Percentiles rank a stretch among this genome's conserved stretches.
Evolutionary conservation across 2,329 filamentous ascomycete species (phyloP).

Genomic region (Cytospora leucostoma): DNA sequence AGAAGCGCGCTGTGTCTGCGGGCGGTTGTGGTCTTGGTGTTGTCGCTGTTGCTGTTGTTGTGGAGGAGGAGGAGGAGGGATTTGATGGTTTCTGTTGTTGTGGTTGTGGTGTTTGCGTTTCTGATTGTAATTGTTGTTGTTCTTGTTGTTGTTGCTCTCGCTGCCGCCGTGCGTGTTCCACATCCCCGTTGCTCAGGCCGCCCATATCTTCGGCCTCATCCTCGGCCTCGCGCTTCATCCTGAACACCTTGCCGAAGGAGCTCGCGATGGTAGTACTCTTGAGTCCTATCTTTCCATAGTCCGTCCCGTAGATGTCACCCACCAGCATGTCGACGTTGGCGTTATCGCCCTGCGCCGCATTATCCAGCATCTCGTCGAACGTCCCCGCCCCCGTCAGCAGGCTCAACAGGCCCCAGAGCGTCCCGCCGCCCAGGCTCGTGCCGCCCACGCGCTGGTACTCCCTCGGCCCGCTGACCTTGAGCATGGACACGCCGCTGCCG

Average conservation of each 20-base stretch:
- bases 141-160: slow-evolving; percentile 26
- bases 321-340: slow-evolving; percentile 93
- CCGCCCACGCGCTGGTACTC: slow-evolving; percentile 90
- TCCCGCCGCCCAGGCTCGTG: slow-evolving; percentile 93
- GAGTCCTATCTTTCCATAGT: slow-evolving; percentile 93
- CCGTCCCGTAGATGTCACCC: slow-evolving; percentile 94
- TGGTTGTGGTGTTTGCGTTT: slow-evolving; percentile 11
- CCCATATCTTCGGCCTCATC: slow-evolving; percentile 73
- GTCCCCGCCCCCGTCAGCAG: slow-evolving; percentile 88
- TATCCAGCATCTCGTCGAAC: slow-evolving; percentile 97
- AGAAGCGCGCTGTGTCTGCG: slow-evolving; percentile 55
- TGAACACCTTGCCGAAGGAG: slow-evolving; percentile 95
- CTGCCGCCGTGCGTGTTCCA: slow-evolving; percentile 36
- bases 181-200: slow-evolving; percentile 55
- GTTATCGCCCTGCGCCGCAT: slow-evolving; percentile 91
- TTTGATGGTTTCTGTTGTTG: slow-evolving; percentile 35
- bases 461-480: slow-evolving; percentile 90
- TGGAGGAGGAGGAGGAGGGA: slow-evolving; percentile 27
- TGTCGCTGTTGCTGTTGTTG: slow-evolving; percentile 2
- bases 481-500: slow-evolving; percentile 92
- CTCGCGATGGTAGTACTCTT: slow-evolving; percentile 95
- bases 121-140: slow-evolving; percentile 16
- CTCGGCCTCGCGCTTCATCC: slow-evolving; percentile 85
- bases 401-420: slow-evolving; percentile 91
- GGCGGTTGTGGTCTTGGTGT: slow-evolving; percentile 26